Evolutionary conservation across 768 basidiomycete genomes (phyloP).

Genomic region (Trametes cinnabarina): DNA sequence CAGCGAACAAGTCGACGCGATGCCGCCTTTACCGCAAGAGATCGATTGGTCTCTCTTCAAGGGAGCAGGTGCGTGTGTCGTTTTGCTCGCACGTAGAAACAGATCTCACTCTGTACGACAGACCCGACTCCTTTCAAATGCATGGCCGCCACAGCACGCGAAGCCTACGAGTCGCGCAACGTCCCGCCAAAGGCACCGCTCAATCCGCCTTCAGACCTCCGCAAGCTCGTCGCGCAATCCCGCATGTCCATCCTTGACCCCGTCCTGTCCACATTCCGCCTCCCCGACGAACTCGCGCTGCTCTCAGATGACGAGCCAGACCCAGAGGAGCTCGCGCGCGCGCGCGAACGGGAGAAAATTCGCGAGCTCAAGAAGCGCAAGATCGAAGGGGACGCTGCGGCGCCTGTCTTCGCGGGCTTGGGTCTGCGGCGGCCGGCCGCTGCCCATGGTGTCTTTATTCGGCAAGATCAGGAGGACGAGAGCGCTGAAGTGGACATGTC

Average conservation of each 20-base stretch:
- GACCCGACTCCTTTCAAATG: slow-evolving; percentile 54
- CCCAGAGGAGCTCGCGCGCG: slow-evolving; percentile 41
- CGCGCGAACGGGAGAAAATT: slow-evolving; percentile 51
- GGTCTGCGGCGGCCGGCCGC: slow-evolving; percentile 24
- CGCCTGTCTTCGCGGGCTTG: slow-evolving; percentile 16
- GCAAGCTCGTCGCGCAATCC: slow-evolving; percentile 54
- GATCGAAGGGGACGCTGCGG: slow-evolving; percentile 31
- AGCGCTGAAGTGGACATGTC: slow-evolving; percentile 59
- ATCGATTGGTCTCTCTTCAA: slow-evolving; percentile 65
- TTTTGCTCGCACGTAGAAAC: neutral
- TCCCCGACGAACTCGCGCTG: slow-evolving; percentile 23
- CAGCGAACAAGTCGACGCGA: slow-evolving; percentile 45
- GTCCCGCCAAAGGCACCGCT: slow-evolving; percentile 43
- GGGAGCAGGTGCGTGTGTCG: slow-evolving; percentile 43
- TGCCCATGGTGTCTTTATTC: slow-evolving; percentile 48
- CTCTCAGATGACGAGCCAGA: slow-evolving; percentile 33
- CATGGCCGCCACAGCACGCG: slow-evolving; percentile 41
- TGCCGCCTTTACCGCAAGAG: slow-evolving; percentile 43
- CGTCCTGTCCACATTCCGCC: slow-evolving; percentile 34
- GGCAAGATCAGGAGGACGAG: slow-evolving; percentile 59
- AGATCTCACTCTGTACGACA: slow-evolving; percentile 22
- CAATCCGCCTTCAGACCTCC: slow-evolving; percentile 43
- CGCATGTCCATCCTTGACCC: slow-evolving; percentile 50
- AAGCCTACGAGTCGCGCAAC: slow-evolving; percentile 36
- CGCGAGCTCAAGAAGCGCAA: slow-evolving; percentile 56